Percentiles rank a stretch among this genome's conserved stretches.
These are phyloP conservation scores for Metschnikowia santaceciliae DNA, from an alignment of 805 yeast species.

Conservation along the genomic window DNA sequence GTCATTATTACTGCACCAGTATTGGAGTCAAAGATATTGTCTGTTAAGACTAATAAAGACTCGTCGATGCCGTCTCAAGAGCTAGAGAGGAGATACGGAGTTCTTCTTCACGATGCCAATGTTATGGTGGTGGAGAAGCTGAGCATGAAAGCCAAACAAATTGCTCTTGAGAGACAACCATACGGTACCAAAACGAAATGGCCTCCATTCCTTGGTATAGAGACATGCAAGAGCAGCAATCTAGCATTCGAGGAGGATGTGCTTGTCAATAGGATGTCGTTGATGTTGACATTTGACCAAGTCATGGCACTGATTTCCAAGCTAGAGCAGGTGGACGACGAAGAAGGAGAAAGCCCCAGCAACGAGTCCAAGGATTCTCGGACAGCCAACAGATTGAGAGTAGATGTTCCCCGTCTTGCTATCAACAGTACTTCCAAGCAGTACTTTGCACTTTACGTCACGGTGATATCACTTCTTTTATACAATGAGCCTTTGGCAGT, in stretches of 20 bases:
- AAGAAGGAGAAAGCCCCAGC: not conserved
- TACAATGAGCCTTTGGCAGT: constrained; percentile 71
- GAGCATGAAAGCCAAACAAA: constrained; percentile 30
- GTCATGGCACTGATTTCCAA: constrained; percentile 25
- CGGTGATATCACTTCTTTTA: constrained; percentile 59
- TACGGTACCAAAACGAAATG: constrained; percentile 66
- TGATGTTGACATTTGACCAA: constrained; percentile 55
- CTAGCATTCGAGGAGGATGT: constrained; percentile 45
- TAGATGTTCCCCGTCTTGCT: constrained; percentile 67
- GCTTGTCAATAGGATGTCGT: constrained; percentile 61
- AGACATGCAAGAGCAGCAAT: constrained; percentile 52
- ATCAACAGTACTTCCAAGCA: constrained; percentile 71
- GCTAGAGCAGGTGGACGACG: constrained; percentile 11
- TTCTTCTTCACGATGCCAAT: constrained; percentile 64
- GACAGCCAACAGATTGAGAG: constrained; percentile 39
- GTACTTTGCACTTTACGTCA: constrained; percentile 61
- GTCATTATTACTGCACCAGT: constrained; percentile 70
- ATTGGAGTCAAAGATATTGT: constrained; percentile 64
- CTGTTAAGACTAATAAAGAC: constrained; percentile 47
- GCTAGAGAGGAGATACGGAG: constrained; percentile 64
- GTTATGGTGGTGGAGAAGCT: constrained; percentile 61
- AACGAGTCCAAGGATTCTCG: constrained; percentile 4
- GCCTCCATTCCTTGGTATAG: constrained; percentile 91
- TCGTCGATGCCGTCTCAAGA: constrained; percentile 30
- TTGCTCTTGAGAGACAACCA: constrained; percentile 42